Conservation (phyloP, 306 rosid species). For the Ammopiptanthus mongolicus region DNA sequence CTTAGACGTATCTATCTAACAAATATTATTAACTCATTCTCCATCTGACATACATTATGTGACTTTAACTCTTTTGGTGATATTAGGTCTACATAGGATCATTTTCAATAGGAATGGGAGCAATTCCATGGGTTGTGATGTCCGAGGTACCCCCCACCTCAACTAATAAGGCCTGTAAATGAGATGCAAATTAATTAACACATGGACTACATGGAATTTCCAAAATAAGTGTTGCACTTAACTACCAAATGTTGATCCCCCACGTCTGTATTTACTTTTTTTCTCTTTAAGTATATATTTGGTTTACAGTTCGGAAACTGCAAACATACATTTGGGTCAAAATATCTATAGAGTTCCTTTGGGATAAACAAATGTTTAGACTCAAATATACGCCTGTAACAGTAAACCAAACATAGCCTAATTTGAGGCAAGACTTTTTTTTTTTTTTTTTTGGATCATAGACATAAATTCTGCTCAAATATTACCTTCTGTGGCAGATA, state of each 20-base stretch:
- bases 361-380: too few relatives aligned
- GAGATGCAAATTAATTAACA: neutral
- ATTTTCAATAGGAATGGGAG: slow-evolving; percentile 88
- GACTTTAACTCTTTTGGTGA: slow-evolving; percentile 4
- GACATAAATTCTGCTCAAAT: neutral
- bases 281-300: too few relatives aligned
- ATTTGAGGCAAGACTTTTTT: neutral
- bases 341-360: too few relatives aligned
- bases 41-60: neutral
- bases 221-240: neutral
- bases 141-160: slow-evolving; percentile 64
- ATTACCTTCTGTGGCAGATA: slow-evolving; percentile 42
- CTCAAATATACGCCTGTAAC: too few relatives aligned
- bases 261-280: too few relatives aligned
- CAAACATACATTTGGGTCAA: too few relatives aligned
- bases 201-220: neutral
- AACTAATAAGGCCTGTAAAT: too few relatives aligned
- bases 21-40: slow-evolving; percentile 12
- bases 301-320: too few relatives aligned
- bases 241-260: neutral
- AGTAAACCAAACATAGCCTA: too few relatives aligned
- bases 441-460: neutral
- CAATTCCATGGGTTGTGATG: slow-evolving; percentile 97
- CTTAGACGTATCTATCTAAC: neutral
- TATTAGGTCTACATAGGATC: slow-evolving; percentile 67